Base-by-base conservation (phyloP, 2,329 filamentous ascomycete genomes). In the Fonsecaea pugnacius region DNA sequence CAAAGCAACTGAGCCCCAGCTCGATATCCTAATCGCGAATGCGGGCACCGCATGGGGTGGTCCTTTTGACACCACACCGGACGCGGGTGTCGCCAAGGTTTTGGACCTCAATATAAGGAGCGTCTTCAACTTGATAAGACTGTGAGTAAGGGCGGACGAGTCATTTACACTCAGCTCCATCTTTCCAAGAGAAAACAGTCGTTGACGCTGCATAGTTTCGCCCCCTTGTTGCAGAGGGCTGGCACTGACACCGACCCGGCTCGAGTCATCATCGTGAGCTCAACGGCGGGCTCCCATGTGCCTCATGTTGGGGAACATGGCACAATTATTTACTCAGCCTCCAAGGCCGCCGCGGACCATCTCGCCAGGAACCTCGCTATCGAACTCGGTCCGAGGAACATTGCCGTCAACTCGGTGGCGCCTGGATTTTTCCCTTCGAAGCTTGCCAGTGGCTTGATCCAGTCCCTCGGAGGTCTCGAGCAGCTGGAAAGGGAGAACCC, bases 401-500 rank as follows among this genome's bases (percentile, higher is more conserved):
- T 78, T 57, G 76, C 74, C 1, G 74, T 71, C 32, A 78, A 78
- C 63, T 74, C 74, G 2, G 72, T 78, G n/a, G 75, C 76, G 3
- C 77, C 77, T 3, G 77, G 76, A 46, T 78, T 78, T 67, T 68
- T 68, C 51, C 66, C 66, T 9, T 60, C 58, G 14, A 36, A 57
- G n/a, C 51, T 68, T 21, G 64, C 66, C 12, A 56, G 56, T 21
- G 53, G 53, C 43, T 52, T 58, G 30, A 66, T 68, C 33, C 61
- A 68, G 24, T 48, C 36, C 18, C 57, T 64, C 21, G 66, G 66
- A 9, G 66, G 66, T 3, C 53, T 58, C n/a, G 66, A 64, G 16
- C 36, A 53, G 6, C 43, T 66, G 36, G 53, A 60, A 2, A 78
- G 76, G 0, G 82, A 86, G 2, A 87, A 89, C 65, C 90, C 90